Percentiles rank a stretch among this genome's conserved stretches.
These are phyloP conservation scores for Alisma plantagoaquatica DNA, from an alignment of 106 monocot genomes.

Conservation along the genomic window DNA sequence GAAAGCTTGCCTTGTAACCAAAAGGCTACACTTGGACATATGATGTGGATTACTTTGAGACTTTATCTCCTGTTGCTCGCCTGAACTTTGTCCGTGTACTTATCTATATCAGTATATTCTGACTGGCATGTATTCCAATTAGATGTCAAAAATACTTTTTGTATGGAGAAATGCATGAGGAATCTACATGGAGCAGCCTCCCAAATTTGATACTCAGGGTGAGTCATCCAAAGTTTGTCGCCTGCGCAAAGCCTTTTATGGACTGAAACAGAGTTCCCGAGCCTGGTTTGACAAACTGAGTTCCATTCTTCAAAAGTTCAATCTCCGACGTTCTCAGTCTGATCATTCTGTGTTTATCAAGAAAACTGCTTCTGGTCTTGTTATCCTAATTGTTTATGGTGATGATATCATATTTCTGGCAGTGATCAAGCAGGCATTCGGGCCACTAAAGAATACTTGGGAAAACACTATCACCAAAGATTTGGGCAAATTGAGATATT, in stretches of 20 bases:
- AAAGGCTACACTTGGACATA: neutral
- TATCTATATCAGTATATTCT: neutral
- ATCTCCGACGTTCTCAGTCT: neutral
- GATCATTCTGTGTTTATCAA: neutral
- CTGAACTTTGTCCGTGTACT: neutral
- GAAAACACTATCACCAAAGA: neutral
- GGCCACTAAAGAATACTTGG: neutral
- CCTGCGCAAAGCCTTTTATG: neutral
- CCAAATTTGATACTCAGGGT: neutral
- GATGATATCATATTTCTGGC: neutral
- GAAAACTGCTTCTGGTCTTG: neutral
- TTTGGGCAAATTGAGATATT: neutral
- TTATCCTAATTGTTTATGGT: constrained; percentile 2
- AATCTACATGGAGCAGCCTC: neutral
- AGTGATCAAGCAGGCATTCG: neutral
- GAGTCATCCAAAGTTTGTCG: neutral
- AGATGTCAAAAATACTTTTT: constrained; percentile 2
- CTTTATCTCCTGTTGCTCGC: neutral
- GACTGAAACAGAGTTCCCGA: neutral
- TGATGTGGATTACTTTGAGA: neutral
- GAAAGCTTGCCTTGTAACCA: neutral
- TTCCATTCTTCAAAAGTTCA: neutral
- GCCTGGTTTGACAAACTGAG: neutral
- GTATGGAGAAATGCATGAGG: neutral
- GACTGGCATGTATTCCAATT: neutral